These are phyloP conservation scores for Trichoderma atrobrunneum DNA, from an alignment of 2,329 filamentous ascomycete genomes.

Conservation along the genomic window DNA sequence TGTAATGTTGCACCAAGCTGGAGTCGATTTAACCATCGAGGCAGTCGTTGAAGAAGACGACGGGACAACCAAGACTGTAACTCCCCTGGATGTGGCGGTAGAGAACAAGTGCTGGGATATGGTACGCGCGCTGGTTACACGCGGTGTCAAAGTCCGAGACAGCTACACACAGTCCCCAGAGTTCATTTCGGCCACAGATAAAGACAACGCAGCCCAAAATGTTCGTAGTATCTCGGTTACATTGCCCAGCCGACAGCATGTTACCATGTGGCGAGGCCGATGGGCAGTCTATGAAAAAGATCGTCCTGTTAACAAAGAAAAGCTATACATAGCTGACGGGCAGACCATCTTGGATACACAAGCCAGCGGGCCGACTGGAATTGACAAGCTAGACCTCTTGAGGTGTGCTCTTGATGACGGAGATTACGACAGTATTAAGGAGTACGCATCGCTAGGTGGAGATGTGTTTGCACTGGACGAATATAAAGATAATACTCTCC, in stretches of 20 bases:
- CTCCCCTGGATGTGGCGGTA: neutral
- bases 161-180: neutral
- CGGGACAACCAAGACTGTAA: neutral
- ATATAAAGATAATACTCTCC: neutral
- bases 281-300: neutral
- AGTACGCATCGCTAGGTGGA: neutral
- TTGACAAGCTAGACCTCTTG: neutral
- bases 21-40: neutral
- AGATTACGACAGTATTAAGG: neutral
- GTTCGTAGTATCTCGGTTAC: neutral
- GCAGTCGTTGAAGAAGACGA: neutral
- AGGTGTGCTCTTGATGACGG: neutral
- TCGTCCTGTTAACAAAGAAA: neutral
- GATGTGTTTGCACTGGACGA: neutral
- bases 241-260: neutral
- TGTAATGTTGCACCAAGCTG: neutral
- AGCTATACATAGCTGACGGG: neutral
- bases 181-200: neutral
- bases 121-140: neutral
- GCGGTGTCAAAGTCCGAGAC: neutral
- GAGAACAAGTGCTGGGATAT: neutral
- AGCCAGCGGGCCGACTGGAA: neutral
- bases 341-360: neutral
- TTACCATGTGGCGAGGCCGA: neutral
- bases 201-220: neutral